Percentiles rank a stretch among this genome's conserved stretches.
Conservation (phyloP, 768 basidiomycete species). For the Macrolepiota dolichaula region DNA sequence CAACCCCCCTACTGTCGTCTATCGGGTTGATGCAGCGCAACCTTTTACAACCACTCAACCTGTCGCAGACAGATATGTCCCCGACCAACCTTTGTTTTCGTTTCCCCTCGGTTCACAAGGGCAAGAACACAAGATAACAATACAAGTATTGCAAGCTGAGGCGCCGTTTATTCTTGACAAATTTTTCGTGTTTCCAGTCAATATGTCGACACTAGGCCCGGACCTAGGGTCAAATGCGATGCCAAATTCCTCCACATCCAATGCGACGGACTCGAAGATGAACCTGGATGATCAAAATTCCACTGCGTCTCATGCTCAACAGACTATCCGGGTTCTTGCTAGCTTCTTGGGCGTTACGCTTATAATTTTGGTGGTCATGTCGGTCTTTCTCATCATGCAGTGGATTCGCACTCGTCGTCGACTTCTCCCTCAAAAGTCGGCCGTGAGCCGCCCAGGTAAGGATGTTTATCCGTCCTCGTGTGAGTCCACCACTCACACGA, state of each 20-base stretch:
- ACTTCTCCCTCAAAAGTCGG: neutral
- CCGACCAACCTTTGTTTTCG: conserved; percentile 41
- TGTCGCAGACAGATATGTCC: conserved; percentile 25
- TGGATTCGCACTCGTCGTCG: conserved; percentile 1
- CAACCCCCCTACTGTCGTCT: conserved; percentile 36
- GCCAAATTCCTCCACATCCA: conserved; percentile 15
- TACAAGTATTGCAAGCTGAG: conserved; percentile 31
- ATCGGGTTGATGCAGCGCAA: conserved; percentile 30
- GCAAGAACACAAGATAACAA: conserved; percentile 31
- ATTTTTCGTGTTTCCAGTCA: conserved; percentile 33
- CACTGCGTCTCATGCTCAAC: neutral
- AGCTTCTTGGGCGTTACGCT: conserved; percentile 9
- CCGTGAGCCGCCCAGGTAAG: conserved; percentile 21
- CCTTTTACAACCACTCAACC: conserved; percentile 35
- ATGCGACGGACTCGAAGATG: neutral
- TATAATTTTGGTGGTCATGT: conserved; percentile 11
- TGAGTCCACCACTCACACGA: neutral
- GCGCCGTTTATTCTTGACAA: conserved; percentile 39
- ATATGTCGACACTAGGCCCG: neutral
- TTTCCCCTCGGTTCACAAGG: conserved; percentile 18
- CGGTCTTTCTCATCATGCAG: neutral
- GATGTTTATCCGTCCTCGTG: neutral
- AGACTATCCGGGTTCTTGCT: conserved; percentile 9
- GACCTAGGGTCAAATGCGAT: neutral
- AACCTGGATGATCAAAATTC: neutral